Percentiles rank a stretch among this genome's conserved stretches.
Evolutionary conservation across 352 stramenopile genomes (phyloP).

Genomic region (Globisporangium abappressorium): DNA sequence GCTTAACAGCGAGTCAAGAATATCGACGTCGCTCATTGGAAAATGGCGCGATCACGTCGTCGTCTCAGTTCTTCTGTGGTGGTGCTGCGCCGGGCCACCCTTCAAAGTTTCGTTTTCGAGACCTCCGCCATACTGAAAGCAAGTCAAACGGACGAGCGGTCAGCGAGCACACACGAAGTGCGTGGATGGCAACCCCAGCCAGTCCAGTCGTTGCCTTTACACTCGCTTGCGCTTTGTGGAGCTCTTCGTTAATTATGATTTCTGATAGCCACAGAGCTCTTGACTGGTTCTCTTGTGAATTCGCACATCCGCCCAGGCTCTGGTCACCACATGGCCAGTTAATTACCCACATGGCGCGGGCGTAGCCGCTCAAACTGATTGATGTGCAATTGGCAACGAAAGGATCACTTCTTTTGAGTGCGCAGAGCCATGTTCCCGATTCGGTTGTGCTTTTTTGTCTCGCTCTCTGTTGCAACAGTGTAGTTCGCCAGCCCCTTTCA

Average conservation of each 20-base stretch:
- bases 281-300: neutral
- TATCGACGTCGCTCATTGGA: neutral
- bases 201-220: neutral
- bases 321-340: neutral
- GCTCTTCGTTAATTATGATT: constrained; percentile 1
- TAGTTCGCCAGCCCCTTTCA: too few relatives aligned
- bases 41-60: constrained; percentile 2
- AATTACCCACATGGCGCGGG: neutral
- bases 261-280: neutral
- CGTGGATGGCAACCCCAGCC: neutral
- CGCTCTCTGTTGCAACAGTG: neutral
- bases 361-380: neutral
- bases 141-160: constrained; percentile 2
- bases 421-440: neutral
- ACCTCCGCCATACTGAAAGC: neutral
- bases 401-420: neutral
- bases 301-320: neutral
- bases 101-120: neutral
- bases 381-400: constrained; percentile 4
- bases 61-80: neutral
- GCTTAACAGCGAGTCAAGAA: neutral
- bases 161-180: neutral
- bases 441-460: neutral
- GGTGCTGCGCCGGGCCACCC: neutral
- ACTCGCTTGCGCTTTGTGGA: neutral